Evolutionary conservation across 768 basidiomycete genomes (phyloP), one percentile per base, ranked within the genome.

Genomic region (Tylopilus rubrobrunneus): DNA sequence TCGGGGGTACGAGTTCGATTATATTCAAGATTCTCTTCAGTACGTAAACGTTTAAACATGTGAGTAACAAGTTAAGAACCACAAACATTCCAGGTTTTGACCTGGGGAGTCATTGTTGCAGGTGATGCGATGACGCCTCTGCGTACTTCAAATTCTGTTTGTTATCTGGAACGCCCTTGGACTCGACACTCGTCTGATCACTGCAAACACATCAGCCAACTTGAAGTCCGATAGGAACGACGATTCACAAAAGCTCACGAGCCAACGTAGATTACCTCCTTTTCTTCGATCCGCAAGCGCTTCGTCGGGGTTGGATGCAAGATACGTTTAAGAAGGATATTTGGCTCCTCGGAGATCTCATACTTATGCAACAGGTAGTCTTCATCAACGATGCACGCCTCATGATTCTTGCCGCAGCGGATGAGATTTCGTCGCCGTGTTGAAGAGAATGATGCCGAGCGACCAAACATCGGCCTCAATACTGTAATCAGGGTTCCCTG

Each of bases 361-460:
- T 1, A 39, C 2, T 14, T 52, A 0, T 54, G 47, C 36, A 57
- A 47, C 25, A 60, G 37, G 36, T 52, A 10, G 5, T 57, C 53
- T 31, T 52, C 40, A 7, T 49, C 23, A 7, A 27, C n/a, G 0
- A 60, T 7, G 19, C 47, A 60, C 2, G 40, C 45, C 36, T 1
- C 27, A 33, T 39, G 55, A 1, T 31, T 29, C 8, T 25, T 25
- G 34, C 55, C 53, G 2, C 53, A 45, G 7, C 36, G 36, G 50
- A 7, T 44, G 28, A n/a, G 19, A 1, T 2, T 82, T 83, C 52
- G 84, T 84, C 34, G 87, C 82, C 73, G 95, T 82, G 69, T 89
- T 92, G 62, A 86, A 80, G 49, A 94, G 79, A 56, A 95, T 88
- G 52, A 95, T 76, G 17, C 85, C 86, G 15, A 88, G 69, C 7